Evolutionary conservation across 192 early-diverging fungal species (phyloP).

Genomic region (Backusella psychrophila): DNA sequence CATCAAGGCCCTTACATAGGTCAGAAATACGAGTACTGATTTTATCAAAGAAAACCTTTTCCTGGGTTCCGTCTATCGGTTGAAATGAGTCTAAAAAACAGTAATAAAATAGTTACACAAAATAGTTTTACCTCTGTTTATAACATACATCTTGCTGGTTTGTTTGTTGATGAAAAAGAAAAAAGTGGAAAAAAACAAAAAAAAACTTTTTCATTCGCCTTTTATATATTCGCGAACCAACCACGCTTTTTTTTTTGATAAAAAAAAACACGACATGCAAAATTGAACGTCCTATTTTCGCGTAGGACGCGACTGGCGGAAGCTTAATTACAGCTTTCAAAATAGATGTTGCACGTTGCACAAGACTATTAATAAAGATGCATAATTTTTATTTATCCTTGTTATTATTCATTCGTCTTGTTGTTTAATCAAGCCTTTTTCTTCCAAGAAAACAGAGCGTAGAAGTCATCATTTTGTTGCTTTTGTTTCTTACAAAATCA

Average conservation of each 20-base stretch:
- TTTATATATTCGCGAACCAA: slow-evolving; percentile 1
- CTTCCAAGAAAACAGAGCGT: background rate
- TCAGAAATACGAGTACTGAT: slow-evolving; percentile 89
- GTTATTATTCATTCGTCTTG: background rate
- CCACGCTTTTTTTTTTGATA: background rate
- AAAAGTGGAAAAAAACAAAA: background rate
- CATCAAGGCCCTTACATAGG: slow-evolving; percentile 91
- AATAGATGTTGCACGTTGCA: background rate
- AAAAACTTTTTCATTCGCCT: background rate
- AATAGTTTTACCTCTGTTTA: slow-evolving; percentile 37
- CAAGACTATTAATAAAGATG: background rate
- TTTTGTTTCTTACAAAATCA: background rate
- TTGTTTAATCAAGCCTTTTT: background rate
- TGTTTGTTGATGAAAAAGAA: background rate
- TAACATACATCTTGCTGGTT: slow-evolving; percentile 37
- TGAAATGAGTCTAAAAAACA: background rate
- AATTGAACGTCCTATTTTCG: slow-evolving; percentile 5
- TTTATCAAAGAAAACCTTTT: slow-evolving; percentile 95
- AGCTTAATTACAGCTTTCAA: background rate
- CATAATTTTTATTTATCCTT: background rate
- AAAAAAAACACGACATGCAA: slow-evolving; percentile 13
- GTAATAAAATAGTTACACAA: background rate
- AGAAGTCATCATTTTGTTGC: background rate
- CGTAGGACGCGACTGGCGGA: slow-evolving; percentile 3
- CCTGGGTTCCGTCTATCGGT: slow-evolving; percentile 63